Percentiles rank a stretch among this genome's conserved stretches.
Conservation (phyloP, 805 yeast species). For the Danielozyma ontarioensis region DNA sequence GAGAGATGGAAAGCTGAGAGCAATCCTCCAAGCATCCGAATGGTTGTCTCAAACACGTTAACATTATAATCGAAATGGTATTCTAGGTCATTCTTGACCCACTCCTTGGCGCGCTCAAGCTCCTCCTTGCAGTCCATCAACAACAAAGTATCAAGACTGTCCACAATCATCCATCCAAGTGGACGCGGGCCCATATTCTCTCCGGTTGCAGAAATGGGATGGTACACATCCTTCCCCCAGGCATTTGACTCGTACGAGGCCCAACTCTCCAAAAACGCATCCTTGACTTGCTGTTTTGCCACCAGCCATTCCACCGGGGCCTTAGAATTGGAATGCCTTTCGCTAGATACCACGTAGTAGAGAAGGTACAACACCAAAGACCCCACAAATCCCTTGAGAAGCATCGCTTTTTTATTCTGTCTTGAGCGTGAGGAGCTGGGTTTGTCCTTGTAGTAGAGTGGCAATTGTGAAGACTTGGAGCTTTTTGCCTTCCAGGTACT, state of each 20-base stretch:
- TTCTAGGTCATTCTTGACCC: conserved; percentile 67
- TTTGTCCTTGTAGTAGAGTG: conserved; percentile 33
- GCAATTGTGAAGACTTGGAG: conserved; percentile 12
- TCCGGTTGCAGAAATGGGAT: conserved; percentile 59
- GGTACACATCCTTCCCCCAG: conserved; percentile 80
- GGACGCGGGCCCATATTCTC: conserved; percentile 77
- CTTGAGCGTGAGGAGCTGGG: conserved; percentile 10
- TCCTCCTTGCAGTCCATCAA: conserved; percentile 69
- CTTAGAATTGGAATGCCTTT: conserved; percentile 3
- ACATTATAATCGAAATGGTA: conserved; percentile 72
- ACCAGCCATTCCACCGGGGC: conserved; percentile 33
- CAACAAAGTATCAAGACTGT: conserved; percentile 76
- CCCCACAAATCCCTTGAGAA: conserved; percentile 38
- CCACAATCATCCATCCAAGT: conserved; percentile 91
- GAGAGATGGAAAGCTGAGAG: conserved; percentile 74
- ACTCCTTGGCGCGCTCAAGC: conserved; percentile 55
- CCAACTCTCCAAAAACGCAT: conserved; percentile 77
- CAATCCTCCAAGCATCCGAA: conserved; percentile 91
- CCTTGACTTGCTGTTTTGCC: conserved; percentile 53
- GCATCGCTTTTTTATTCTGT: conserved; percentile 22
- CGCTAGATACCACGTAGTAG: conserved; percentile 14
- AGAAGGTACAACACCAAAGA: conserved; percentile 37
- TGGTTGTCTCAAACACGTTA: conserved; percentile 90
- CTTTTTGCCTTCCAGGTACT: conserved; percentile 15
- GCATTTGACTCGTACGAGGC: conserved; percentile 66